phyloP scores from a whole-genome alignment of 805 yeast genomes.

The Zygosaccharomyces gambellarensis region DNA sequence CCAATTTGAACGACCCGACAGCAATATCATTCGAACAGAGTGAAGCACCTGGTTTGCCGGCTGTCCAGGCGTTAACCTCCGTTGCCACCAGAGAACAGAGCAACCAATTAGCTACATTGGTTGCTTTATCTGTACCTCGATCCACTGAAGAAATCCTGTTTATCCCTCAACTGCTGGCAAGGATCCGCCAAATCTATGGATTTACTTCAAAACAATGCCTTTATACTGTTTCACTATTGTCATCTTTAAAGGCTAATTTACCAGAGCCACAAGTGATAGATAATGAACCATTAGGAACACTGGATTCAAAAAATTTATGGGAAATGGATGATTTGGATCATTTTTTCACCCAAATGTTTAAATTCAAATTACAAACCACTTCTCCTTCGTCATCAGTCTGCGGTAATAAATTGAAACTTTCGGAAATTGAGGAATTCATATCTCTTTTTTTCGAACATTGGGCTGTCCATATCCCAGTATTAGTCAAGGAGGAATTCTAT shows the following conservation, averaged over 20 bases:
- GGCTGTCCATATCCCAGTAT: conserved; percentile 64
- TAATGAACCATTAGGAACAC: conserved; percentile 13
- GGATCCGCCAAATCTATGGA: conserved; percentile 66
- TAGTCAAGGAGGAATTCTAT: conserved; percentile 67
- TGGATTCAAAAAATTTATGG: conserved; percentile 25
- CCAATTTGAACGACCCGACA: conserved; percentile 28
- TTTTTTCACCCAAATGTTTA: conserved; percentile 22
- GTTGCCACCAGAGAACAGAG: conserved; percentile 48
- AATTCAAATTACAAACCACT: conserved; percentile 12
- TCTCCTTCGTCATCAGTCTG: conserved; percentile 1
- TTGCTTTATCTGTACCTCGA: conserved; percentile 70
- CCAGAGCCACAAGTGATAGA: conserved; percentile 31
- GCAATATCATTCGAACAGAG: conserved; percentile 53
- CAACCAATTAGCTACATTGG: conserved; percentile 49
- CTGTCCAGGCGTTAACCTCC: conserved; percentile 56
- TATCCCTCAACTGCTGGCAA: conserved; percentile 65
- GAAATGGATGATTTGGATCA: conserved; percentile 26
- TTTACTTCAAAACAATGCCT: conserved; percentile 67
- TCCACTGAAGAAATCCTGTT: conserved; percentile 74
- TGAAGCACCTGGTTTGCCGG: conserved; percentile 75
- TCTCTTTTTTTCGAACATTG: conserved; percentile 71
- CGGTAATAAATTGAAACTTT: conserved; percentile 12
- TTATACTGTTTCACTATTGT: conserved; percentile 64
- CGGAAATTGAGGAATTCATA: conserved; percentile 56
- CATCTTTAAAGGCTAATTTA: conserved; percentile 58